These are phyloP conservation scores for Abrus precatorius DNA, from an alignment of 306 rosid genomes.

Conservation along the genomic window DNA sequence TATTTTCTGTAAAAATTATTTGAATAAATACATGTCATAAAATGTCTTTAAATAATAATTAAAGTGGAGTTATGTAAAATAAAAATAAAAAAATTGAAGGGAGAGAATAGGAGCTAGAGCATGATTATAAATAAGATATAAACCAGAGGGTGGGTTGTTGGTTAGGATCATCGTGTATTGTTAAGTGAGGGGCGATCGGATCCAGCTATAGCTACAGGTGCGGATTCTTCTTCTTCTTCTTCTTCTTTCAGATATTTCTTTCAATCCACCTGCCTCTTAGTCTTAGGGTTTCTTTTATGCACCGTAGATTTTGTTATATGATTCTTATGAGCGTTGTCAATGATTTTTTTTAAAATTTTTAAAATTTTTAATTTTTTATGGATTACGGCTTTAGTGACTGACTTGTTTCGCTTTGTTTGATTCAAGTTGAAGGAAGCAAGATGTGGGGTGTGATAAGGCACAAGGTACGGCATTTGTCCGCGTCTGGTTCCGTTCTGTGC, in stretches of 20 bases:
- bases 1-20: too few relatives aligned
- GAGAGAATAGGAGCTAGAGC: background rate
- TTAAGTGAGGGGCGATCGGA: slow-evolving; percentile 17
- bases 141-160: background rate
- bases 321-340: background rate
- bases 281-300: slow-evolving; percentile 2
- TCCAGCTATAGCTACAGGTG: background rate
- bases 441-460: slow-evolving; percentile 78
- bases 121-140: background rate
- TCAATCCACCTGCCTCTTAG: background rate
- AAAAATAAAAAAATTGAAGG: background rate
- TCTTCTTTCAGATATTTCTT: background rate
- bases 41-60: too few relatives aligned
- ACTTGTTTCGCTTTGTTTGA: background rate
- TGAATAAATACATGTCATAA: too few relatives aligned
- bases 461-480: slow-evolving; percentile 42
- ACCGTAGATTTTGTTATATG: background rate
- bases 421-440: slow-evolving; percentile 47
- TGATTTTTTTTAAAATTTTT: background rate
- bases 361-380: background rate
- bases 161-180: background rate
- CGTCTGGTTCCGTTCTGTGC: background rate
- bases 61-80: too few relatives aligned
- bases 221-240: background rate
- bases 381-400: slow-evolving; percentile 10